phyloP scores from a whole-genome alignment of 257 asterid species.

The Penstemon davidsonii region DNA sequence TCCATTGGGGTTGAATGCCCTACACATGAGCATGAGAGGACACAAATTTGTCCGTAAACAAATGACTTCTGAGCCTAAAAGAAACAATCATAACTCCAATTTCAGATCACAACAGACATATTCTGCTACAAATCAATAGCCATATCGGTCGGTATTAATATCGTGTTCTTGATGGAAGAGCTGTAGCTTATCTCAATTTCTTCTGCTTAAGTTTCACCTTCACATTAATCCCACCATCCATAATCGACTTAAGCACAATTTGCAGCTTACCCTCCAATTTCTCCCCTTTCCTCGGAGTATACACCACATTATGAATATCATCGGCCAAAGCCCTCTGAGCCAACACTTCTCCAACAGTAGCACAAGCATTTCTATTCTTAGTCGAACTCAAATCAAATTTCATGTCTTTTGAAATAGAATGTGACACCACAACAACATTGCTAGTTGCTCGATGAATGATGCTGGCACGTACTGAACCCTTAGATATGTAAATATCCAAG shows the following conservation, averaged over 20 bases:
- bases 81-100: too few relatives aligned
- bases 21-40: too few relatives aligned
- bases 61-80: too few relatives aligned
- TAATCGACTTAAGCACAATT: slow-evolving; percentile 58
- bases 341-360: too few relatives aligned
- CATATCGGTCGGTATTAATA: neutral
- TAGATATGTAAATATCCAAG: slow-evolving; percentile 61
- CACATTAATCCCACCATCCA: slow-evolving; percentile 60
- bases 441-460: slow-evolving; percentile 76
- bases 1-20: too few relatives aligned
- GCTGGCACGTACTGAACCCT: slow-evolving; percentile 75
- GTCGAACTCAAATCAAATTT: slow-evolving; percentile 68
- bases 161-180: slow-evolving; percentile 23
- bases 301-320: slow-evolving; percentile 69
- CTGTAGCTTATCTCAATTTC: slow-evolving; percentile 39
- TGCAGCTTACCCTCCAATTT: slow-evolving; percentile 64
- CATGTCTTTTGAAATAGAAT: slow-evolving; percentile 85
- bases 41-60: too few relatives aligned
- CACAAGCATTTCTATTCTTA: slow-evolving; percentile 41
- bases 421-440: slow-evolving; percentile 74
- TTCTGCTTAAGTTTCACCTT: slow-evolving; percentile 75
- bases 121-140: neutral
- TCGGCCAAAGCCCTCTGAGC: slow-evolving; percentile 63
- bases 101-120: too few relatives aligned
- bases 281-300: slow-evolving; percentile 70